These are phyloP conservation scores for Aureobasidium subglaciale DNA, from an alignment of 2,329 filamentous ascomycete genomes.

Conservation along the genomic window DNA sequence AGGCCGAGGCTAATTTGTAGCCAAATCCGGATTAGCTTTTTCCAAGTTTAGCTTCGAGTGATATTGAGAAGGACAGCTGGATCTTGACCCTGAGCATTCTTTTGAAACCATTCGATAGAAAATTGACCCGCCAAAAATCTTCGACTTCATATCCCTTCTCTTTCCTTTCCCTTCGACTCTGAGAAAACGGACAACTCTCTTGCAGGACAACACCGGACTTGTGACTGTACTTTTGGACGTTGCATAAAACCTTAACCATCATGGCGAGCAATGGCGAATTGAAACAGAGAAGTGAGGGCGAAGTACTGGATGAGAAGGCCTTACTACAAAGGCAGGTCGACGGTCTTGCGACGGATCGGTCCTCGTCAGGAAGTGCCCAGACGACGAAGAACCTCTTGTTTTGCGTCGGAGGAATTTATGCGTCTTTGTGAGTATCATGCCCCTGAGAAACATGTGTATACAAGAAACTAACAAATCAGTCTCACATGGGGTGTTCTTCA, in stretches of 20 bases:
- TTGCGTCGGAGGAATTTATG: constrained; percentile 92
- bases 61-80: constrained; percentile 11
- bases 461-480: constrained; percentile 34
- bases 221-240: not conserved
- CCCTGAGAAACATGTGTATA: not conserved
- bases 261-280: constrained; percentile 13
- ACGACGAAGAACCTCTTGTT: constrained; percentile 61
- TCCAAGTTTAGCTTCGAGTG: not conserved
- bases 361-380: constrained; percentile 17
- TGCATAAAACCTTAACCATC: not conserved
- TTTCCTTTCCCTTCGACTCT: not conserved
- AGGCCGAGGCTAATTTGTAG: not conserved
- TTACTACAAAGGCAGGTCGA: constrained; percentile 17
- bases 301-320: not conserved
- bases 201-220: not conserved
- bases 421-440: constrained; percentile 65
- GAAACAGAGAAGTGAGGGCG: constrained; percentile 13
- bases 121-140: not conserved
- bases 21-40: not conserved
- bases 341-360: constrained; percentile 10
- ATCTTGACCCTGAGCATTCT: constrained; percentile 12
- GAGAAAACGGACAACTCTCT: not conserved
- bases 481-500: constrained; percentile 94
- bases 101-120: constrained; percentile 2
- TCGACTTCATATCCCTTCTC: not conserved